phyloP scores from a whole-genome alignment of 2,329 filamentous ascomycete species.

The Apiospora saccharicola region DNA sequence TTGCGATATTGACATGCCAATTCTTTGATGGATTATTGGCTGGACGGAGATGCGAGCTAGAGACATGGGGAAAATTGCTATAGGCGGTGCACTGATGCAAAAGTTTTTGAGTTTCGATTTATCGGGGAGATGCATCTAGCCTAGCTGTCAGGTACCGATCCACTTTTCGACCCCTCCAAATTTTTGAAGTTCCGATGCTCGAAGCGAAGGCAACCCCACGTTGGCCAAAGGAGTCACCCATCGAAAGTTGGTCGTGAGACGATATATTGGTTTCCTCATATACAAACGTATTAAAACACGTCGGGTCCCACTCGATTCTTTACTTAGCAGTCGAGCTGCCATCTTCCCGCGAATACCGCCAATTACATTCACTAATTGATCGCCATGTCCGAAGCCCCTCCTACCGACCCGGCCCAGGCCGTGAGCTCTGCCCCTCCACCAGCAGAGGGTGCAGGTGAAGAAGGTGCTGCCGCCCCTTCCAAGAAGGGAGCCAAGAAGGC shows the following conservation, averaged over 20 bases:
- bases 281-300: neutral
- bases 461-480: slow-evolving; percentile 50
- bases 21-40: slow-evolving; percentile 8
- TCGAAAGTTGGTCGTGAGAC: slow-evolving; percentile 24
- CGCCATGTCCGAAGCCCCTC: slow-evolving; percentile 45
- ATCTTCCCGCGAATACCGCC: neutral
- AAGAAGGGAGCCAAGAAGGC: slow-evolving; percentile 89
- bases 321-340: neutral
- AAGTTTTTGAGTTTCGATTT: slow-evolving; percentile 9
- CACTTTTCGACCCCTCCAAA: slow-evolving; percentile 32
- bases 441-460: slow-evolving; percentile 14
- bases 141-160: slow-evolving; percentile 33
- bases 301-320: neutral
- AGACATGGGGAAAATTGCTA: slow-evolving; percentile 7
- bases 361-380: neutral
- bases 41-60: neutral
- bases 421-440: slow-evolving; percentile 30
- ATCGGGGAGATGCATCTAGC: slow-evolving; percentile 10
- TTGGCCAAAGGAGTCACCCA: slow-evolving; percentile 34
- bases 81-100: slow-evolving; percentile 13
- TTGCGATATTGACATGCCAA: neutral
- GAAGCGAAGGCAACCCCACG: slow-evolving; percentile 26
- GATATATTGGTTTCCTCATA: neutral
- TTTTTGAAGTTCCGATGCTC: slow-evolving; percentile 13
- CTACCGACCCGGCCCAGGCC: slow-evolving; percentile 33